phyloP scores from a whole-genome alignment of 495 filamentous ascomycete genomes.

The Durotheca rogersii region DNA sequence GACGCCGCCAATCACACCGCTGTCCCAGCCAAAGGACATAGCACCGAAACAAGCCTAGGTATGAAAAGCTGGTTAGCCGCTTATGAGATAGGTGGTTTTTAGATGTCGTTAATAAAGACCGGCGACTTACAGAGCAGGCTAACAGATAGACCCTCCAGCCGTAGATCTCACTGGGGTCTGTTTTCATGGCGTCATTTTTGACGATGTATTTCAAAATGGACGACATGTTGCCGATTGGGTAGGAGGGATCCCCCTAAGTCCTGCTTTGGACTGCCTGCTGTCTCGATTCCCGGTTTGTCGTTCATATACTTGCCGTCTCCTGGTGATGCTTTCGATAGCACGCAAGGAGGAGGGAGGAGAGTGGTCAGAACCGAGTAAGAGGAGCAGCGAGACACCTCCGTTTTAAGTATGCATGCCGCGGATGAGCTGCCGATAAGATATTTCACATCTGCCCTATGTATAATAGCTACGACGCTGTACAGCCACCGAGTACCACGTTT shows the following conservation, averaged over 20 bases:
- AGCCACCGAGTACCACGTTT: constrained; percentile 20
- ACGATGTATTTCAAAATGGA: constrained; percentile 62
- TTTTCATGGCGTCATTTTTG: constrained; percentile 76
- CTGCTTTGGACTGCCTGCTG: constrained; percentile 1
- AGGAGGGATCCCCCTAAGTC: constrained; percentile 16
- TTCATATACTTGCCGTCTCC: constrained; percentile 6
- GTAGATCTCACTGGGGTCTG: constrained; percentile 73
- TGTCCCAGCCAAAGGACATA: constrained; percentile 69
- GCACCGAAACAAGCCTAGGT: constrained; percentile 70
- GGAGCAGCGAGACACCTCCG: constrained; percentile 19
- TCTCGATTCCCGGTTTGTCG: constrained; percentile 3
- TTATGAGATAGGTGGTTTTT: background rate
- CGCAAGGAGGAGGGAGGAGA: constrained; percentile 16
- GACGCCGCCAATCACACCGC: constrained; percentile 67
- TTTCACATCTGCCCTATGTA: constrained; percentile 15
- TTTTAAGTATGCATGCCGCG: constrained; percentile 25
- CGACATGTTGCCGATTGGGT: constrained; percentile 24
- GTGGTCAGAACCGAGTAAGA: constrained; percentile 4
- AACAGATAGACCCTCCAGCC: constrained; percentile 72
- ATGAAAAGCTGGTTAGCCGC: constrained; percentile 10
- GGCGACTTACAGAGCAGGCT: constrained; percentile 61
- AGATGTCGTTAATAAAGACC: background rate
- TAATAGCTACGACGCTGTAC: constrained; percentile 19
- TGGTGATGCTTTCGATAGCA: constrained; percentile 3
- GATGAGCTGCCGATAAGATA: constrained; percentile 20